Evolutionary conservation across 208 protist species (phyloP).

Genomic region (Acanthamoeba lenticulata): DNA sequence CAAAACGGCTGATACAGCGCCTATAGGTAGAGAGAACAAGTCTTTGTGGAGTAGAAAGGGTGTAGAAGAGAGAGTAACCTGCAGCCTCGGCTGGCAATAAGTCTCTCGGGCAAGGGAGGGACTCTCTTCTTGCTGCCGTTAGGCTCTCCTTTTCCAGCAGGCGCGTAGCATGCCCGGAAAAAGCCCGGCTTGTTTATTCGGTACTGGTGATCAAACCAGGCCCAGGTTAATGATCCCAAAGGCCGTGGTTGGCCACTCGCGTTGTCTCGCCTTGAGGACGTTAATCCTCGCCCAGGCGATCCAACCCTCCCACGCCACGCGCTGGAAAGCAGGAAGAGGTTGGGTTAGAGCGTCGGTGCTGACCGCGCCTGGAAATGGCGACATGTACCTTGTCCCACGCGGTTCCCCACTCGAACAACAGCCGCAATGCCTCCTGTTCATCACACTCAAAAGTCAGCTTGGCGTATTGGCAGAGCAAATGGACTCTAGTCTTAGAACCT

Average conservation of each 20-base stretch:
- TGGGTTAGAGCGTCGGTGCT: neutral
- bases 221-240: conserved; percentile 25
- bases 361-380: no score
- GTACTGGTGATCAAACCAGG: neutral
- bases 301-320: neutral
- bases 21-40: no score
- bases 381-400: neutral
- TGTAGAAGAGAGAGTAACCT: no score
- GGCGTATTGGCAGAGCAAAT: neutral
- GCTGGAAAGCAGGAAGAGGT: neutral
- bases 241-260: neutral
- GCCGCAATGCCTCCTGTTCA: neutral
- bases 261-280: neutral
- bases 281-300: conserved; percentile 1
- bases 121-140: no score
- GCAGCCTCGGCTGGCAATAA: no score
- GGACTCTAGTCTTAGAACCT: neutral
- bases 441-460: no score
- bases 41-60: no score
- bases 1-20: no score
- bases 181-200: neutral
- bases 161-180: no score
- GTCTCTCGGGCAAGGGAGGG: no score
- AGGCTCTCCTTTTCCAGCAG: neutral
- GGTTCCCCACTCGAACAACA: neutral